phyloP scores from a whole-genome alignment of 2,329 filamentous ascomycete genomes.

The Colletotrichum melonis region DNA sequence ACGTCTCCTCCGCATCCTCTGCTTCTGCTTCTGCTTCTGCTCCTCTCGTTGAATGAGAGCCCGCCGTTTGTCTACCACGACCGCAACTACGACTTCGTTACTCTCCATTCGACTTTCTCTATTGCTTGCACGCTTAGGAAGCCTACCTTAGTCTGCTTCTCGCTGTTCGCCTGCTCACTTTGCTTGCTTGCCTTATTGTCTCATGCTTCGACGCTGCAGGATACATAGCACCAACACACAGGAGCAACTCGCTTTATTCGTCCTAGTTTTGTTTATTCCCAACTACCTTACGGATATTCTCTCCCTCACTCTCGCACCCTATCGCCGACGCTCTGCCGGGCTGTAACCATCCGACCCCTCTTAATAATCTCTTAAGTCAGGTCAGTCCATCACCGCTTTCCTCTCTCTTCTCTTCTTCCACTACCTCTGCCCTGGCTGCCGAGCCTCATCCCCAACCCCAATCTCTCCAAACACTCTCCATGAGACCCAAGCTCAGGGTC shows the following conservation, averaged over 20 bases:
- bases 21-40: conserved; percentile 10
- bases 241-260: conserved; percentile 28
- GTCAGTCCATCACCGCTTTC: conserved; percentile 37
- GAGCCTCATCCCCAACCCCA: conserved; percentile 33
- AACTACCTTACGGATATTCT: conserved; percentile 1
- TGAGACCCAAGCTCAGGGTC: conserved; percentile 50
- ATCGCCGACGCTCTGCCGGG: conserved; percentile 26
- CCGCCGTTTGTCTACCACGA: conserved; percentile 4
- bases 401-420: conserved; percentile 37
- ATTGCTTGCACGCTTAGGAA: conserved; percentile 2
- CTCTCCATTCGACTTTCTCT: conserved; percentile 11
- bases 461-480: conserved; percentile 39
- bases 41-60: conserved; percentile 18
- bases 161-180: conserved; percentile 5
- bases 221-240: conserved; percentile 36
- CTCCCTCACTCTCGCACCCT: neutral
- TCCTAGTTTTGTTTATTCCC: conserved; percentile 33
- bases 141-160: neutral
- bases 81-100: conserved; percentile 12
- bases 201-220: conserved; percentile 38
- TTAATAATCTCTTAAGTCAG: conserved; percentile 37
- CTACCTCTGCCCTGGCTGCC: conserved; percentile 37
- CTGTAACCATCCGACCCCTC: conserved; percentile 19
- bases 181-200: conserved; percentile 28
- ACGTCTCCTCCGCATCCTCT: conserved; percentile 27